Conservation (phyloP, 1,139 yeast genomes). For the Magnusiomyces sp. region DNA sequence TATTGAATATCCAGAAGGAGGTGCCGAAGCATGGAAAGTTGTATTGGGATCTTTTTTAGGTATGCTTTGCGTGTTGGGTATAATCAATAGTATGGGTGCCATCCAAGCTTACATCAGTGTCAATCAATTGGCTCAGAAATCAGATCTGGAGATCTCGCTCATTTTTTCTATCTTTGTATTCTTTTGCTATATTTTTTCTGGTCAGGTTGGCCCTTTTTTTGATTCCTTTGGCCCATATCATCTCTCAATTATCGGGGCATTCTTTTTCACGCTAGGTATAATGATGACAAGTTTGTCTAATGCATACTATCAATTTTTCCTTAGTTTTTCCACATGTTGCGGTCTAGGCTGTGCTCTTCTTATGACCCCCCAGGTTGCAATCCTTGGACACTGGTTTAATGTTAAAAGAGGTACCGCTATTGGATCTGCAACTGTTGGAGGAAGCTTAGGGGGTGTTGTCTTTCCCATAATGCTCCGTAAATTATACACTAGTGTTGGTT, state of each 20-base stretch:
- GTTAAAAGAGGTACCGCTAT: constrained; percentile 47
- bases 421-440: constrained; percentile 53
- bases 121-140: constrained; percentile 39
- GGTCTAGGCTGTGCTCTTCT: constrained; percentile 53
- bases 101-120: constrained; percentile 48
- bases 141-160: constrained; percentile 50
- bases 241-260: constrained; percentile 35
- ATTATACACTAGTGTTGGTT: constrained; percentile 43
- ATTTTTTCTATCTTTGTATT: constrained; percentile 51
- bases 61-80: constrained; percentile 51
- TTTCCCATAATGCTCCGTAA: constrained; percentile 49
- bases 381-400: constrained; percentile 55
- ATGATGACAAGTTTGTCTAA: constrained; percentile 46
- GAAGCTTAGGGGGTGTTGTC: constrained; percentile 53
- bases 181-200: constrained; percentile 49
- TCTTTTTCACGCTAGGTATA: constrained; percentile 41
- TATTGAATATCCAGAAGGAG: constrained; percentile 53
- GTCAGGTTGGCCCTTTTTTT: constrained; percentile 53
- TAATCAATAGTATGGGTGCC: constrained; percentile 52
- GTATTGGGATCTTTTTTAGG: constrained; percentile 56
- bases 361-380: constrained; percentile 52
- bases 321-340: constrained; percentile 47
- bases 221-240: constrained; percentile 35
- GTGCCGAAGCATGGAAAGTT: constrained; percentile 46
- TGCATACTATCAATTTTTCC: constrained; percentile 48